Conservation (phyloP, 2,329 filamentous ascomycete species). For the Phyllosticta capitalensis region DNA sequence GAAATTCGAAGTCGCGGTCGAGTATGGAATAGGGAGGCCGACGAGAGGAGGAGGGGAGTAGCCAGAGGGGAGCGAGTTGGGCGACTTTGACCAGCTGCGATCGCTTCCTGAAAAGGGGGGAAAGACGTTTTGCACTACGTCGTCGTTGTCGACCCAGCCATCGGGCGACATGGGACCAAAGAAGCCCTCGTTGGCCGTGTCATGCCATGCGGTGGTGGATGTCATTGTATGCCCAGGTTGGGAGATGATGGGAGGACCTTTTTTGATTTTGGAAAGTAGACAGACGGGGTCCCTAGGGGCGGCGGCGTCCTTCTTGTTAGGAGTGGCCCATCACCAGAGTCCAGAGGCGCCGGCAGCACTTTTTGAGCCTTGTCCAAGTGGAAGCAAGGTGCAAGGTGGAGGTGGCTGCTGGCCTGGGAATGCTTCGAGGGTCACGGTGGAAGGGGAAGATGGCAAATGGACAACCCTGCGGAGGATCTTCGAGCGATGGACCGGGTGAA, state of each 20-base stretch:
- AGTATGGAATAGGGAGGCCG: slow-evolving; percentile 3
- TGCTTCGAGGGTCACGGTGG: neutral
- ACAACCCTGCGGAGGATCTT: slow-evolving; percentile 11
- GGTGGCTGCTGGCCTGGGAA: neutral
- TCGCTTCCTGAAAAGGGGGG: slow-evolving; percentile 7
- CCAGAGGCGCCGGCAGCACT: neutral
- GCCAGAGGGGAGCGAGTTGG: slow-evolving; percentile 5
- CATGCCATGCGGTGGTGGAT: slow-evolving; percentile 2
- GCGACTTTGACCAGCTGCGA: slow-evolving; percentile 10
- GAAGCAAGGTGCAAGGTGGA: neutral
- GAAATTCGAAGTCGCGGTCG: neutral
- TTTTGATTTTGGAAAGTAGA: neutral
- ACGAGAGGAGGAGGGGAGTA: slow-evolving; percentile 6
- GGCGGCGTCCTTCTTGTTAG: neutral
- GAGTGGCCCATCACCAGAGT: neutral
- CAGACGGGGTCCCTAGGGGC: neutral
- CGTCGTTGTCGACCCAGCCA: slow-evolving; percentile 1
- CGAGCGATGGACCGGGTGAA: slow-evolving; percentile 8
- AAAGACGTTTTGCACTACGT: slow-evolving; percentile 3
- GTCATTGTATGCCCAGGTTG: neutral
- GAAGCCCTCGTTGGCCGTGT: slow-evolving; percentile 3
- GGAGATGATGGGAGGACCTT: too few relatives aligned
- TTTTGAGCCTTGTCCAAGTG: neutral
- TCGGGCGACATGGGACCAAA: slow-evolving; percentile 10
- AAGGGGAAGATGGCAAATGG: neutral